A percentile compares a stretch with the other conserved stretches of the same genome.
phyloP scores from a whole-genome alignment of 352 stramenopile species.

The Phytophthora sp. region DNA sequence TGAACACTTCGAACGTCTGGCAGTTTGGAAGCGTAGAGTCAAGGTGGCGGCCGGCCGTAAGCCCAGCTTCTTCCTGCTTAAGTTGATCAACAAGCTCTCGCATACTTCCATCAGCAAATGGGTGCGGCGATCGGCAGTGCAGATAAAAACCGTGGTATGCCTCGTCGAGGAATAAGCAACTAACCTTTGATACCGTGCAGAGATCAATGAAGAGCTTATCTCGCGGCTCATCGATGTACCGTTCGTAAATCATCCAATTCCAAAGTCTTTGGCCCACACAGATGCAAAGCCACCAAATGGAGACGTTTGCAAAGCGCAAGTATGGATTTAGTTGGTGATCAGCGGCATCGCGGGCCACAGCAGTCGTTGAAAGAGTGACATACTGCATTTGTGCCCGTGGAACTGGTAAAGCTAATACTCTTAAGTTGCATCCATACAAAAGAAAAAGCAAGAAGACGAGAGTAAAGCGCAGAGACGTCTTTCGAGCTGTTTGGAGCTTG shows the following conservation, averaged over 20 bases:
- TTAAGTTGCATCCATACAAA: slow-evolving; percentile 77
- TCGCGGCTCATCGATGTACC: slow-evolving; percentile 71
- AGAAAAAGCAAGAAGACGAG: slow-evolving; percentile 90
- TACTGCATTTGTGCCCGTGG: slow-evolving; percentile 60
- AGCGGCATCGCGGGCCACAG: neutral
- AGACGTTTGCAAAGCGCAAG: slow-evolving; percentile 91
- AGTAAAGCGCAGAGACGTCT: slow-evolving; percentile 83
- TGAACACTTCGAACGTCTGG: slow-evolving; percentile 93
- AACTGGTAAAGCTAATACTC: slow-evolving; percentile 55
- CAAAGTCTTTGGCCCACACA: slow-evolving; percentile 84
- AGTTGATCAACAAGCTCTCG: slow-evolving; percentile 91
- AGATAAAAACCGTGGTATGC: slow-evolving; percentile 95
- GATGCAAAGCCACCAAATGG: slow-evolving; percentile 85
- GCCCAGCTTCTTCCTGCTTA: slow-evolving; percentile 88
- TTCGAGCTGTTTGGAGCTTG: slow-evolving; percentile 85
- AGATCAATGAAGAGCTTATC: slow-evolving; percentile 92
- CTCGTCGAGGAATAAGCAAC: slow-evolving; percentile 92
- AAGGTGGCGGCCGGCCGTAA: slow-evolving; percentile 86
- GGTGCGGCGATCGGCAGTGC: slow-evolving; percentile 93
- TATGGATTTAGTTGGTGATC: slow-evolving; percentile 78
- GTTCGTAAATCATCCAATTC: slow-evolving; percentile 89
- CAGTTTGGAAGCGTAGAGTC: slow-evolving; percentile 83
- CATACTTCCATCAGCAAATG: slow-evolving; percentile 94
- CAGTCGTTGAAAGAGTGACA: slow-evolving; percentile 30
- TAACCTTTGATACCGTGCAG: slow-evolving; percentile 94